Base-by-base conservation (phyloP, 805 yeast species). In the Starmera dryadoides region DNA sequence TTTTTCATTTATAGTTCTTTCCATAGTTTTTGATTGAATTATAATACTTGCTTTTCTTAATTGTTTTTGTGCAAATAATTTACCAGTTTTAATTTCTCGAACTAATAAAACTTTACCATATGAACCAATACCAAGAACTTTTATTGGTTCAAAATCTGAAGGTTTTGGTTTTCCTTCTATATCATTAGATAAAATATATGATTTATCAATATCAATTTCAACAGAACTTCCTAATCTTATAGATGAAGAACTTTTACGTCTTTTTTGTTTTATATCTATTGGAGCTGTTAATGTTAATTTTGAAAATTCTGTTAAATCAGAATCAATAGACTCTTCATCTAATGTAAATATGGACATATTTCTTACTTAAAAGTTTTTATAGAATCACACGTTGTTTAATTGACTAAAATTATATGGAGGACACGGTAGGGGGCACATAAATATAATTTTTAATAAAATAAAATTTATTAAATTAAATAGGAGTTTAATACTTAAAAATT, bases 61-160 rank as follows among this genome's bases (percentile, higher is more conserved):
- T 50, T 87, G 95, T 55, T 87, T 87, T 68, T 86, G 93, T 0
- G 96, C 96, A 60, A 75, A 88, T 10, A 87, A 60, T 47, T 73
- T 73, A 0, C 81, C 81, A 0, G 85, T 74, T 18, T 62, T 45
- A 38, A 58, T 66, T 53, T 87, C 88, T 36, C 77, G 75, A 1
- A 87, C 96, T 18, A 87, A 62, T 8, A 85, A 62, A 3, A 87
- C 96, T 55, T 85, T 86, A 4, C 96, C 96, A 49, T 84, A 87
- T 2, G 95, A 87, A 3, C 96, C 96, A 37, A 79, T 74, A 0
- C 96, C 96, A 6, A 87, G 64, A 0, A 86, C 93, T 47, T 77
- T 81, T 6, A 88, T 59, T 2, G 85, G 83, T 48, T 73, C 78
- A 51, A 88, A 87, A 53, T 87, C 95, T 5, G 50, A 36, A 5